These are phyloP conservation scores for Termitomyces sp. DNA, from an alignment of 768 basidiomycete species.

Conservation along the genomic window DNA sequence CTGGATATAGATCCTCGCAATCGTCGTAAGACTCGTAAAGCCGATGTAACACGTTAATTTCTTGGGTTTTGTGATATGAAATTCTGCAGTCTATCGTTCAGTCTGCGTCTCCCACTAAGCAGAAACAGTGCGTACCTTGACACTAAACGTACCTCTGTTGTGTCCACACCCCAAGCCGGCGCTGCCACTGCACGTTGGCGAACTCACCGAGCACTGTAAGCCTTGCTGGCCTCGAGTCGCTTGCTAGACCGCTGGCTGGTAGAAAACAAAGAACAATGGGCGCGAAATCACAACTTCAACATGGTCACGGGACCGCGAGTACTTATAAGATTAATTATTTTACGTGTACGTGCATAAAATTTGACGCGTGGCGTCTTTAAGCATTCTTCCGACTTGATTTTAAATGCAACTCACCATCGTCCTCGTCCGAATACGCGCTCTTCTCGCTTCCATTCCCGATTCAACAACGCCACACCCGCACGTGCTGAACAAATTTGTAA, in stretches of 20 bases:
- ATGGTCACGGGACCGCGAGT: slow-evolving; percentile 17
- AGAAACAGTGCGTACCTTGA: neutral
- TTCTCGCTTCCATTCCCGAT: too few species aligned
- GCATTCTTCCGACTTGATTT: too few species aligned
- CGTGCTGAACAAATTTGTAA: too few species aligned
- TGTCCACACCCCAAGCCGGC: slow-evolving; percentile 17
- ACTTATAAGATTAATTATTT: too few species aligned
- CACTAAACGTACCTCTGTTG: slow-evolving; percentile 12
- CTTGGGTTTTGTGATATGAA: slow-evolving; percentile 17
- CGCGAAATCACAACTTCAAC: slow-evolving; percentile 11
- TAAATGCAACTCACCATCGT: too few species aligned
- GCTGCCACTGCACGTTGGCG: neutral
- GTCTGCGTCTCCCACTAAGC: neutral
- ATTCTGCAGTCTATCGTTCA: slow-evolving; percentile 2
- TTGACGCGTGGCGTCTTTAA: too few species aligned
- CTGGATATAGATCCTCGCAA: neutral
- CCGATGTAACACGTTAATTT: slow-evolving; percentile 23
- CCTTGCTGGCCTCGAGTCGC: slow-evolving; percentile 16
- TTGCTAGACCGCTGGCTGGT: slow-evolving; percentile 15
- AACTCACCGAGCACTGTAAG: slow-evolving; percentile 5
- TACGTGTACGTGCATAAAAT: too few species aligned
- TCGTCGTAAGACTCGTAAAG: slow-evolving; percentile 21
- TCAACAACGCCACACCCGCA: too few species aligned
- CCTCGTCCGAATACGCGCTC: too few species aligned
- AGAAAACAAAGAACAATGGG: slow-evolving; percentile 15